Conservation (phyloP, 2,329 filamentous ascomycete genomes). For the Aspergillus sp. region DNA sequence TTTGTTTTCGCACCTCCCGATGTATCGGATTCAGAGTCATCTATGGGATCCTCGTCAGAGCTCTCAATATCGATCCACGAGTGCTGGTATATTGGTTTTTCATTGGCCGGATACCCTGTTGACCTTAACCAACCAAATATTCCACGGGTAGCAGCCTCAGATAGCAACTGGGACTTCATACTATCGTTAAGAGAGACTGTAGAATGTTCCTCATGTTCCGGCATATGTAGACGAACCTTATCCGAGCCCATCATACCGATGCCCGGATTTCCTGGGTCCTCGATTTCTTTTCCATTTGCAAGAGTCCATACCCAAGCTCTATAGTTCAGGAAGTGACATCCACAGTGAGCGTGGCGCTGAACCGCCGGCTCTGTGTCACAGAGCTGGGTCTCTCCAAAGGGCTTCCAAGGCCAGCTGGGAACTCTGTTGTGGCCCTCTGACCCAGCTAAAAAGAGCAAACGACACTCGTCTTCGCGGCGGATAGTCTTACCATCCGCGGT, state of each 20-base stretch:
- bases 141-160: slow-evolving; percentile 16
- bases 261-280: neutral
- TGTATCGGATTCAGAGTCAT: slow-evolving; percentile 7
- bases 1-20: neutral
- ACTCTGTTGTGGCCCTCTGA: neutral
- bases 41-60: slow-evolving; percentile 14
- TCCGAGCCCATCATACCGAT: neutral
- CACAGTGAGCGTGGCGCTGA: neutral
- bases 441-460: neutral
- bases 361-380: neutral
- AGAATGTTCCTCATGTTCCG: no score
- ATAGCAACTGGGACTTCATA: slow-evolving; percentile 4
- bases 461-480: slow-evolving; percentile 2
- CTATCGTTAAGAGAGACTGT: neutral
- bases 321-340: slow-evolving; percentile 1
- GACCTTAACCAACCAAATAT: slow-evolving; percentile 22
- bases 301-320: neutral
- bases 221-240: no score
- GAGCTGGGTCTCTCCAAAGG: neutral
- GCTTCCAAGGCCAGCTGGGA: neutral
- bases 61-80: slow-evolving; percentile 19
- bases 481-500: neutral
- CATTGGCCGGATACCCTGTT: slow-evolving; percentile 18
- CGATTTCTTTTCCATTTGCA: neutral
- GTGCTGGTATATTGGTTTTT: slow-evolving; percentile 19